These are phyloP conservation scores for Candida ulmi DNA, from an alignment of 805 yeast genomes.

Conservation along the genomic window DNA sequence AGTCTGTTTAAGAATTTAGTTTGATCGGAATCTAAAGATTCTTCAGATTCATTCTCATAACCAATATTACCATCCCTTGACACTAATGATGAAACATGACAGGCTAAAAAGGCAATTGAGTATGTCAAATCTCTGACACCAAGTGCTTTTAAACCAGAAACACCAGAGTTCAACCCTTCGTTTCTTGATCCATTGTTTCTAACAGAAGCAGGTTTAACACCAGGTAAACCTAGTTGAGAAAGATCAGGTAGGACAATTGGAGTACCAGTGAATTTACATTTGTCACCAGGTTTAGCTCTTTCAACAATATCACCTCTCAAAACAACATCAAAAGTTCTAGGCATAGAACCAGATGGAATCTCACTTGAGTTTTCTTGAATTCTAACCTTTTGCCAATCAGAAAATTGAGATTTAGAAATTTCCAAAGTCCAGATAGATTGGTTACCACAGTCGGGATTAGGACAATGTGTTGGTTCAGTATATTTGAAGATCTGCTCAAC, in stretches of 20 bases:
- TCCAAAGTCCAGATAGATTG: slow-evolving; percentile 81
- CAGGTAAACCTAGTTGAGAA: slow-evolving; percentile 90
- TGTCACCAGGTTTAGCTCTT: slow-evolving; percentile 95
- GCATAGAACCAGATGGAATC: slow-evolving; percentile 98
- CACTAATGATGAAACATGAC: slow-evolving; percentile 72
- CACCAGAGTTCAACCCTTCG: slow-evolving; percentile 77
- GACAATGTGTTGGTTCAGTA: slow-evolving; percentile 93
- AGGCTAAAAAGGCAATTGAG: slow-evolving; percentile 84
- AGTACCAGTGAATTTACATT: slow-evolving; percentile 88
- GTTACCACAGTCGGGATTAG: slow-evolving; percentile 82
- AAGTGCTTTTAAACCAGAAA: slow-evolving; percentile 73
- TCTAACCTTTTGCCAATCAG: slow-evolving; percentile 95
- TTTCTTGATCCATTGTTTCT: slow-evolving; percentile 51
- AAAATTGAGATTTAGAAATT: slow-evolving; percentile 76
- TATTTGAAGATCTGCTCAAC: slow-evolving; percentile 90
- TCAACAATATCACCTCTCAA: slow-evolving; percentile 93
- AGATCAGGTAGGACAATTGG: slow-evolving; percentile 95
- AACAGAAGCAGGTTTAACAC: slow-evolving; percentile 80
- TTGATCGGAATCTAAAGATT: slow-evolving; percentile 54
- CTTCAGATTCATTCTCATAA: slow-evolving; percentile 36
- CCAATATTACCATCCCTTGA: slow-evolving; percentile 30
- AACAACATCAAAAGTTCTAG: slow-evolving; percentile 89
- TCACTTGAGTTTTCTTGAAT: slow-evolving; percentile 95
- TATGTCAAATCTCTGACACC: slow-evolving; percentile 95
- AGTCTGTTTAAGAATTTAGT: slow-evolving; percentile 73